Base-by-base conservation (phyloP, 108 stramenopile species). In the Fragilaria crotonensis region DNA sequence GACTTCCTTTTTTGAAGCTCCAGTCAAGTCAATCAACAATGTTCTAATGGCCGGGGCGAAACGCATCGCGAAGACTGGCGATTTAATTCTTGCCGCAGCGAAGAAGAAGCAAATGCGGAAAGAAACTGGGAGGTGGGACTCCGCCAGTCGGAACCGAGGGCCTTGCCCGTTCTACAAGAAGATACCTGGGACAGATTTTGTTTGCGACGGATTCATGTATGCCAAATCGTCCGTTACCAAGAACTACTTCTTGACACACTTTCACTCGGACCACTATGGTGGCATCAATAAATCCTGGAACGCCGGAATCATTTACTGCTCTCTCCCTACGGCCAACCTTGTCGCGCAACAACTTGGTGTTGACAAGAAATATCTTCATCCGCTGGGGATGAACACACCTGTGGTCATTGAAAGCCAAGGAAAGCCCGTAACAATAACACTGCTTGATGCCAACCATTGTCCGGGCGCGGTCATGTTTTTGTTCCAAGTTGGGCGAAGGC, bases 381-480 rank as follows among this genome's bases (percentile, higher is more conserved):
- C 86, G 0, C 54, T 95, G 5, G 70, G 78, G 3, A 74, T 91
- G 77, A 73, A 81, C 48, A 64, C 59, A 22, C 77, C 88, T 4
- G 81, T 81, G 3, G 60, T 77, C 47, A 61, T 87, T 36, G 47
- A 23, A 7, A 81, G 81, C 53, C 67, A 62, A 52, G 78, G 70
- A 17, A 73, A 71, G 52, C 69, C 79, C 4, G 74, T 90, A 2
- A 68, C 69, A 19, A 74, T 87, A 3, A 87, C 86, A 0, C 57
- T 84, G 45, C 23, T 80, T 23, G 87, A 89, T 62, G 87, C 87
- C 30, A 89, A 89, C 50, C 87, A 89, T 56, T 83, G 82, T 64
- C 87, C 83, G 11, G 81, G 85, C 14, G 95, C 96, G 2, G 87
- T 93, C 56, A 93, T 96, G 91, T 83, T 93, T 52, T 44, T 93